Base-by-base conservation (phyloP, 208 protist genomes). In the Trypanosoma mega region DNA sequence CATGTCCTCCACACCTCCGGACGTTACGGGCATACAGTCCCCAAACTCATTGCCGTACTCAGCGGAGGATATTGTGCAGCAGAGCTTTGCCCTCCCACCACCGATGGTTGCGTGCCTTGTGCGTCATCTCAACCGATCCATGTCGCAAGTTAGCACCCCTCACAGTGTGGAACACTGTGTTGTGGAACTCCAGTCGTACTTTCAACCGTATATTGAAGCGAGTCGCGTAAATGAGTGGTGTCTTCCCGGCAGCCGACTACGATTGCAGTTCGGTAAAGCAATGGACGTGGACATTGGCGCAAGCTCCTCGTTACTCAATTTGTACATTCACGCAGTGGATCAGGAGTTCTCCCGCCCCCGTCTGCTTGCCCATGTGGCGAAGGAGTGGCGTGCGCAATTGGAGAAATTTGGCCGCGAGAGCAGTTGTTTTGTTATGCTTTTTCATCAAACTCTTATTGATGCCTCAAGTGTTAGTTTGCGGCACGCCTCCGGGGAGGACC, bases 181-280 rank as follows among this genome's bases (percentile, higher is more conserved):
- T 37, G 69, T 70, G 2, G 82, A 87, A 46, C 63, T 92, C 34
- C 82, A 92, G 45, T 48, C 41, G 2, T 76, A 74, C 36, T 78
- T 92, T 44, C 55, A 59, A n/a, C 39, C 58, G 1, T 33, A 49
- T 44, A 67, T 79, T 26, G 55, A 58, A 12, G 58, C 58, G 2
- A 47, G 27, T 34, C 31, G 49, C 5, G 53, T 72, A 44, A 30
- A 60, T 47, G 30, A 62, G 39, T 3, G 52, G 58, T 63, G 57
- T 60, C 26, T 72, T 14, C 62, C 71, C 9, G 75, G 78, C n/a
- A 83, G 70, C 37, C 71, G 64, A 53, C 58, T 87, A 6, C 59
- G 48, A 9, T 66, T 91, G 29, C 80, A 87, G 58, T 84, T 91
- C 33, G 78, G 78, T 27, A 91, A 91, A 62, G 75, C 80, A 0